Evolutionary conservation across 2,329 filamentous ascomycete species (phyloP).

Genomic region (Penicillium verrucosum): DNA sequence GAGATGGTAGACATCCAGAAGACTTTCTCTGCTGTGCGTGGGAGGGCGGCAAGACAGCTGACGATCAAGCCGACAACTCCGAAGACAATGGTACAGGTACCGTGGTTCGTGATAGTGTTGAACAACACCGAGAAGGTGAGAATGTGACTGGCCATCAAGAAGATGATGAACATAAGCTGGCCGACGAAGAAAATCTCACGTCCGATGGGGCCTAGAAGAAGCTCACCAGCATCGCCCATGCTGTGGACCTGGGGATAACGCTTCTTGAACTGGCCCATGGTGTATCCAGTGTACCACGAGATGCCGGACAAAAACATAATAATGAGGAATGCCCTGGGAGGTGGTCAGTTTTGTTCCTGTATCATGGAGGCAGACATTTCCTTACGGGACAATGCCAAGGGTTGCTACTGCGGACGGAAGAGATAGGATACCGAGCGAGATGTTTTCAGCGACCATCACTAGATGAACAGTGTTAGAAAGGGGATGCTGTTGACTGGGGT

Average conservation of each 20-base stretch:
- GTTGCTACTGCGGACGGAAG: slow-evolving; percentile 53
- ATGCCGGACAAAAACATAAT: slow-evolving; percentile 52
- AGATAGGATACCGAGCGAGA: slow-evolving; percentile 55
- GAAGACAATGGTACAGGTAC: slow-evolving; percentile 60
- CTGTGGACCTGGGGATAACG: slow-evolving; percentile 57
- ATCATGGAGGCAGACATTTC: not conserved
- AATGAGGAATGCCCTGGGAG: slow-evolving; percentile 43
- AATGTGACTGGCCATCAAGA: slow-evolving; percentile 66
- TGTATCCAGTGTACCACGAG: slow-evolving; percentile 56
- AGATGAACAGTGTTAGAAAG: not conserved
- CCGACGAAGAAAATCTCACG: slow-evolving; percentile 60
- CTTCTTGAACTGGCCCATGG: slow-evolving; percentile 57
- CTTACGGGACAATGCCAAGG: slow-evolving; percentile 52
- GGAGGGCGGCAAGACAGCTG: slow-evolving; percentile 56
- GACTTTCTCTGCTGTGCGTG: slow-evolving; percentile 60
- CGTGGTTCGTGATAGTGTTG: slow-evolving; percentile 58
- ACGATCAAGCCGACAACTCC: slow-evolving; percentile 55
- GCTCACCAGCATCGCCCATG: slow-evolving; percentile 63
- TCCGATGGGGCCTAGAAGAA: slow-evolving; percentile 58
- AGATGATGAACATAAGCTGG: slow-evolving; percentile 61
- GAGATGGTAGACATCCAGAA: slow-evolving; percentile 59
- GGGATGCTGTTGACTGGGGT: not conserved
- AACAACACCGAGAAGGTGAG: slow-evolving; percentile 66
- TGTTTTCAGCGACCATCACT: slow-evolving; percentile 57
- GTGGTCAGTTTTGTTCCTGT: slow-evolving; percentile 1